Evolutionary conservation across 495 filamentous ascomycete genomes (phyloP).

Genomic region (Margaritispora aquatica): DNA sequence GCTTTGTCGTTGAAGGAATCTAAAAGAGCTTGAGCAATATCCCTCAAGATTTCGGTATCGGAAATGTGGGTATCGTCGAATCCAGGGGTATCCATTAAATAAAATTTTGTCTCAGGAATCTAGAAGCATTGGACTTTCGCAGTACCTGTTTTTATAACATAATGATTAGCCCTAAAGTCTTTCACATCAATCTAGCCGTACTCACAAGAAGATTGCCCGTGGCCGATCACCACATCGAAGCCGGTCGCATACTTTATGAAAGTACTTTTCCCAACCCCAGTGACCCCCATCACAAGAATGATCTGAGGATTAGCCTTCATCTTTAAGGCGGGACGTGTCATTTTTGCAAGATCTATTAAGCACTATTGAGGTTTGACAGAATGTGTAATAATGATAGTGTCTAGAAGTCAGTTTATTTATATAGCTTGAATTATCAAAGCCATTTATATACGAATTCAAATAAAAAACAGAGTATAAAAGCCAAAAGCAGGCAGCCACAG

Average conservation of each 20-base stretch:
- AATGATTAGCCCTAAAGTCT: too few relatives aligned
- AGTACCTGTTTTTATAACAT: too few relatives aligned
- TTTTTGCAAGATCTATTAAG: too few relatives aligned
- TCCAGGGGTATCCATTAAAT: constrained; percentile 38
- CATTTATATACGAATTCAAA: too few relatives aligned
- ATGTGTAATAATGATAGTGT: too few relatives aligned
- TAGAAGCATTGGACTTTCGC: constrained; percentile 1
- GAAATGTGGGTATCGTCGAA: constrained; percentile 33
- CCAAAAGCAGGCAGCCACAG: too few relatives aligned
- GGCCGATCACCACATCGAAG: constrained; percentile 3
- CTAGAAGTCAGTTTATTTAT: too few relatives aligned
- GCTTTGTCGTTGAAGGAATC: constrained; percentile 15
- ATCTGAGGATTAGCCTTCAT: constrained; percentile 19
- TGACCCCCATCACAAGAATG: constrained; percentile 31
- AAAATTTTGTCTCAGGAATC: constrained; percentile 11
- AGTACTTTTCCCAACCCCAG: constrained; percentile 33
- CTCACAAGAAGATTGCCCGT: constrained; percentile 12
- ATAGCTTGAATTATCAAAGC: too few relatives aligned
- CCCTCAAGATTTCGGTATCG: constrained; percentile 33
- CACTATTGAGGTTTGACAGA: too few relatives aligned
- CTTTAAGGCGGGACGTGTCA: too few relatives aligned
- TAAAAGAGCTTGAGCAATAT: constrained; percentile 28
- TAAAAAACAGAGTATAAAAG: too few relatives aligned
- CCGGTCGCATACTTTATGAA: constrained; percentile 25
- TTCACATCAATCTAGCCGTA: too few relatives aligned